Conservation (phyloP, 75 land plant genomes). For the Chamaecyparis obtusa region DNA sequence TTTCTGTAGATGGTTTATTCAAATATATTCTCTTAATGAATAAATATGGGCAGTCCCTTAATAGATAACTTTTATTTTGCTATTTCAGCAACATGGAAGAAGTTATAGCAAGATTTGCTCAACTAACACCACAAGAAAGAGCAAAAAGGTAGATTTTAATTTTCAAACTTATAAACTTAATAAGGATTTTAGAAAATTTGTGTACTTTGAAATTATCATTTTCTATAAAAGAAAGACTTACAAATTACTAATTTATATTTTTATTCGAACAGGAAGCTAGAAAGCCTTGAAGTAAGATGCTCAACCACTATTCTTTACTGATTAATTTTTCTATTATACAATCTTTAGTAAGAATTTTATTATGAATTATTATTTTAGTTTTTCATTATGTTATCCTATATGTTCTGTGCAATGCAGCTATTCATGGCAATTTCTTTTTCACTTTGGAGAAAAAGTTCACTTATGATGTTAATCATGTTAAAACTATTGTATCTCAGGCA, state of each 20-base stretch:
- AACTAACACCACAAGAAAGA: conserved; percentile 73
- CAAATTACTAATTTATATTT: conserved; percentile 4
- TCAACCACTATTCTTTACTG: not conserved
- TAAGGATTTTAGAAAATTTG: not conserved
- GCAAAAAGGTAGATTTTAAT: conserved; percentile 50
- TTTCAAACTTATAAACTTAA: not conserved
- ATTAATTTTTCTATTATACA: not conserved
- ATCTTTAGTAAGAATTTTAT: not conserved
- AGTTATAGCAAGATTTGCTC: conserved; percentile 55
- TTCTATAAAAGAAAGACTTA: not conserved
- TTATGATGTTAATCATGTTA: not conserved
- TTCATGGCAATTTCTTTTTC: not conserved
- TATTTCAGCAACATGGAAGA: conserved; percentile 54
- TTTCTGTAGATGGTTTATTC: not conserved
- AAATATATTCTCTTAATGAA: not conserved
- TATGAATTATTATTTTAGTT: not conserved
- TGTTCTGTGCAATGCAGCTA: not conserved
- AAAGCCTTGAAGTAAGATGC: conserved; percentile 64
- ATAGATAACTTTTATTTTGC: not conserved
- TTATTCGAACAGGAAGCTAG: conserved; percentile 57
- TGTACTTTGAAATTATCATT: not conserved
- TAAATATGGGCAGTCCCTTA: not conserved
- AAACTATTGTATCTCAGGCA: conserved; percentile 33
- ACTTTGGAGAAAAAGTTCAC: not conserved
- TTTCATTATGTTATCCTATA: not conserved